These are phyloP conservation scores for Tolypocladium tundrense DNA, from an alignment of 2,329 filamentous ascomycete species.

Conservation along the genomic window DNA sequence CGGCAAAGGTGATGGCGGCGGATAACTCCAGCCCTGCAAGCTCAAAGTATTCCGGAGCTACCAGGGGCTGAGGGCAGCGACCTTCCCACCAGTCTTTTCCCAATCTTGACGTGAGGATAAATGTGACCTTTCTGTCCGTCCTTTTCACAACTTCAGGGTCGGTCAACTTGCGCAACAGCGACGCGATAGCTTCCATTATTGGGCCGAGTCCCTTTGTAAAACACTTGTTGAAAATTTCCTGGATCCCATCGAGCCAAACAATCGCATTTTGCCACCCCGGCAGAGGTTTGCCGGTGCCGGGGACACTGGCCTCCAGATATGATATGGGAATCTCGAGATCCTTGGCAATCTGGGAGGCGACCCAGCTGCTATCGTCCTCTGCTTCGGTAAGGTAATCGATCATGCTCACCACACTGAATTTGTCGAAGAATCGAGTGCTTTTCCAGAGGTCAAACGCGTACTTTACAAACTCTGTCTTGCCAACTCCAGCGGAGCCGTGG, in stretches of 20 bases:
- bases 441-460: background rate
- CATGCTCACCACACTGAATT: background rate
- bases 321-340: background rate
- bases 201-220: background rate
- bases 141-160: background rate
- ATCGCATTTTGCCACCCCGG: background rate
- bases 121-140: background rate
- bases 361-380: background rate
- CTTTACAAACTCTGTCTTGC: background rate
- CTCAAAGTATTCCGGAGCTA: background rate
- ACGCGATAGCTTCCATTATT: background rate
- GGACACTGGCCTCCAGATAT: background rate
- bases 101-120: background rate
- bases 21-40: background rate
- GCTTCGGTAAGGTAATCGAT: background rate
- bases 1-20: background rate
- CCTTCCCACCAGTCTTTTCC: background rate
- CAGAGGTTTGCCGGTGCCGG: background rate
- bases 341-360: background rate
- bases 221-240: background rate
- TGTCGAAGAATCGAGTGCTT: background rate
- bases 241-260: background rate
- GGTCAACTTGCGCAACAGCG: background rate
- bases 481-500: background rate
- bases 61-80: background rate